phyloP scores from a whole-genome alignment of 345 rosid genomes.

The Pelargonium nanum region DNA sequence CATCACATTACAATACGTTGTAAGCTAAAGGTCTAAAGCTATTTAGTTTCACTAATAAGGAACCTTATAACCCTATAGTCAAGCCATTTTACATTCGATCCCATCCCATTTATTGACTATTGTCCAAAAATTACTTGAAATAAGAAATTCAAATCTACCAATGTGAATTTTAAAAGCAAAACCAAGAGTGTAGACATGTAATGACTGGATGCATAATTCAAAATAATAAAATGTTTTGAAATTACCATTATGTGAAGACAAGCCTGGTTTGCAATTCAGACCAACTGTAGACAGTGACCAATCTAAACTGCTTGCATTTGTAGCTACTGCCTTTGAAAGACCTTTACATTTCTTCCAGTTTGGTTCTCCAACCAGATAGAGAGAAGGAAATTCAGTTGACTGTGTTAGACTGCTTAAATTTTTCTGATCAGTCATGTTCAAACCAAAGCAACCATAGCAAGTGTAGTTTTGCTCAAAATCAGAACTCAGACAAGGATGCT shows the following conservation, averaged over 20 bases:
- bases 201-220: not conserved
- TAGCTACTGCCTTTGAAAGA: conserved; percentile 38
- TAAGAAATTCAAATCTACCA: too few species aligned
- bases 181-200: not conserved
- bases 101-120: too few species aligned
- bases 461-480: conserved; percentile 31
- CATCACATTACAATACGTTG: too few species aligned
- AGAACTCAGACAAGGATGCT: conserved; percentile 48
- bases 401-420: conserved; percentile 10
- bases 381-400: conserved; percentile 2
- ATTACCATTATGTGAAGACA: conserved; percentile 24
- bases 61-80: too few species aligned
- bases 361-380: conserved; percentile 35
- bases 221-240: not conserved
- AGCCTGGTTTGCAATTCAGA: conserved; percentile 20
- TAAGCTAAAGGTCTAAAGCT: too few species aligned
- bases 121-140: too few species aligned
- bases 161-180: not conserved
- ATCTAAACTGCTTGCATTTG: conserved; percentile 28
- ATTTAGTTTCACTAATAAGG: too few species aligned
- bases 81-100: too few species aligned
- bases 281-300: conserved; percentile 9
- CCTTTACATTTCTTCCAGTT: conserved; percentile 41
- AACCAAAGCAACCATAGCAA: conserved; percentile 22
- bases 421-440: conserved; percentile 4